Conservation (phyloP, 768 basidiomycete genomes). For the Lactifluus echinatus region DNA sequence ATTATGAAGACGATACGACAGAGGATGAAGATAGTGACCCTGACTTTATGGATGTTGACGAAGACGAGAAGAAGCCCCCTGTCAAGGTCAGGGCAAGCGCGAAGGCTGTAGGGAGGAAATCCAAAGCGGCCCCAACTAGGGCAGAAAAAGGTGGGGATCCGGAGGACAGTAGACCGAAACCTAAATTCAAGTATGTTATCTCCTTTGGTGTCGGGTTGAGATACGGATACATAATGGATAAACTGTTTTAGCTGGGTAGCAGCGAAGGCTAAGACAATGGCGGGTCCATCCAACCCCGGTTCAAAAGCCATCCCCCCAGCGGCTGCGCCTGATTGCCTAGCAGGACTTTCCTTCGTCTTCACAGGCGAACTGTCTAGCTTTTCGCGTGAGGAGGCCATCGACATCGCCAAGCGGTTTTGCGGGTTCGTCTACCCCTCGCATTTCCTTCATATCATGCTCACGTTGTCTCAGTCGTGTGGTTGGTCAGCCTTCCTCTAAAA, state of each 20-base stretch:
- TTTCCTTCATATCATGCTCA: background rate
- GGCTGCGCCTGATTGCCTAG: constrained; percentile 75
- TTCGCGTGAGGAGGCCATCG: constrained; percentile 77
- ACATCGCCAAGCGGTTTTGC: constrained; percentile 87
- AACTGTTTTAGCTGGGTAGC: constrained; percentile 36
- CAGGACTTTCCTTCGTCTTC: constrained; percentile 88
- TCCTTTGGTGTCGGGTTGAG: background rate
- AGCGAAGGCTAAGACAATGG: constrained; percentile 50
- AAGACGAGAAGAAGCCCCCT: constrained; percentile 16
- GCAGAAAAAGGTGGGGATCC: constrained; percentile 11
- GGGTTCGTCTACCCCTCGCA: constrained; percentile 47
- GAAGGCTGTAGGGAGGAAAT: constrained; percentile 14
- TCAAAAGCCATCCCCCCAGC: constrained; percentile 54
- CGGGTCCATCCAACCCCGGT: constrained; percentile 49
- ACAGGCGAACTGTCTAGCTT: constrained; percentile 88
- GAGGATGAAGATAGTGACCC: constrained; percentile 25
- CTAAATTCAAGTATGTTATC: constrained; percentile 32
- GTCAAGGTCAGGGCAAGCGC: constrained; percentile 18
- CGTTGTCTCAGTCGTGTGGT: constrained; percentile 61
- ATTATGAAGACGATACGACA: constrained; percentile 27
- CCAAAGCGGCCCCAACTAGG: constrained; percentile 15
- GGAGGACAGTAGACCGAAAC: constrained; percentile 25
- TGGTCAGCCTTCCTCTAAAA: constrained; percentile 80
- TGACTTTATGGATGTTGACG: constrained; percentile 20
- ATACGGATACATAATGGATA: background rate